Base-by-base conservation (phyloP, 2,329 filamentous ascomycete genomes). In the Aspergillus sp. region DNA sequence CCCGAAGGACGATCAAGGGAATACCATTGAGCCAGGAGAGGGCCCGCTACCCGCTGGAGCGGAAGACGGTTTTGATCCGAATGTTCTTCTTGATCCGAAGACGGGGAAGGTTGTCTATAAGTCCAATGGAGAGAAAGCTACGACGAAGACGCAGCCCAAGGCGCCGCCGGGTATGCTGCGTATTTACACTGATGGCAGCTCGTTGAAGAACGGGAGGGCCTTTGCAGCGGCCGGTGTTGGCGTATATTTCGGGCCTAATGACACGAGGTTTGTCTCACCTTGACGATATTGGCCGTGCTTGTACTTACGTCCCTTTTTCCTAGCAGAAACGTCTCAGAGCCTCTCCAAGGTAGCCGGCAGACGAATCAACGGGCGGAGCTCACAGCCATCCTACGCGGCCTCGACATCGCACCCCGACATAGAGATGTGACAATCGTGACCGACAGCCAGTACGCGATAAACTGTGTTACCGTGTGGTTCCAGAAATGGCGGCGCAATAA, bases 331-430 rank as follows among this genome's bases (percentile, higher is more conserved):
- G 78, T 96, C 25, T 91, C 91, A 13, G 93, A 96, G 77, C 87
- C 88, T 4, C 85, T 97, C 2, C 78, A 83, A 55, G 92, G 92
- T 54, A 81, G 84, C 17, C 82, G 84, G 9, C 95, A 98, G 78
- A 98, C 95, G 0, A 99, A 99, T 74, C 92, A 98, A 76, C 91
- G 95, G 3, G 95, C 94, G n/a, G 95, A 99, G 79, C 82, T 99
- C 61, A 93, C 91, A 25, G 95, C 93, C 7, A 90, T 98, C 65
- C 82, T 91, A 31, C 90, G 93, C 60, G 93, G 93, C 0, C 83
- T 98, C 23, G 88, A 97, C 71, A 85, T 89, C 50, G 87, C 89
- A 2, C 89, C 91, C 0, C 78, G 85, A 17, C 83, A 89, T 61
- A 84, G 90, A 60, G 82, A 87, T 62, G 85, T 96, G 13, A 84